Evolutionary conservation across 345 rosid genomes (phyloP).

Genomic region (Clausena lansium): DNA sequence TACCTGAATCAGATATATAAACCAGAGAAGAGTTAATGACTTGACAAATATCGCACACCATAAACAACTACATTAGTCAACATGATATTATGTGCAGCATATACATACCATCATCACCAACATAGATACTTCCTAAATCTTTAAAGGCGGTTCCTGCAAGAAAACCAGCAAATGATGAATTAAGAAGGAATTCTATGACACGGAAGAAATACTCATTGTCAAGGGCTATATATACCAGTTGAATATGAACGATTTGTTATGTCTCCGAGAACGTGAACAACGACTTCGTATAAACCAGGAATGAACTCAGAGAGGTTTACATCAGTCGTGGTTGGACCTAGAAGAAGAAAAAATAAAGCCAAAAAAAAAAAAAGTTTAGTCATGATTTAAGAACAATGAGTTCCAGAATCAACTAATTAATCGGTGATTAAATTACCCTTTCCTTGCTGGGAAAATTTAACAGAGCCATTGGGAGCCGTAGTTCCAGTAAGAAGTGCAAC

Average conservation of each 20-base stretch:
- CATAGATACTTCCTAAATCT: too few relatives aligned
- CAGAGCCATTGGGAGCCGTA: conserved; percentile 74
- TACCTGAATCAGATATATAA: too few relatives aligned
- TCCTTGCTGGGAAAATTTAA: conserved; percentile 76
- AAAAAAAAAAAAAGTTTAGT: not conserved
- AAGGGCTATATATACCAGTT: conserved; percentile 64
- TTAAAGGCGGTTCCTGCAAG: too few relatives aligned
- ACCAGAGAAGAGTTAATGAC: too few relatives aligned
- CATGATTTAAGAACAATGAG: conserved; percentile 6
- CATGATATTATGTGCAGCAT: too few relatives aligned
- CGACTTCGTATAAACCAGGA: conserved; percentile 61
- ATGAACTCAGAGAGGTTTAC: conserved; percentile 74
- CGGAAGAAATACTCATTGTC: not conserved
- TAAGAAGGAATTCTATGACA: not conserved
- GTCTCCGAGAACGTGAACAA: not conserved
- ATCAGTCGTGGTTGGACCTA: conserved; percentile 78
- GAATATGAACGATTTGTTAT: conserved; percentile 58
- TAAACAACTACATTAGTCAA: too few relatives aligned
- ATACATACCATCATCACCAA: too few relatives aligned
- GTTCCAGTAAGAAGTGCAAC: conserved; percentile 69
- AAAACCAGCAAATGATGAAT: conserved; percentile 1
- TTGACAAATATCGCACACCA: too few relatives aligned
- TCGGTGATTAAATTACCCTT: conserved; percentile 43
- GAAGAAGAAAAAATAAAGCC: too few relatives aligned
- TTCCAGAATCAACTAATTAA: not conserved